These are phyloP conservation scores for Colletotrichum brevisporum DNA, from an alignment of 2,329 filamentous ascomycete species.

Conservation along the genomic window DNA sequence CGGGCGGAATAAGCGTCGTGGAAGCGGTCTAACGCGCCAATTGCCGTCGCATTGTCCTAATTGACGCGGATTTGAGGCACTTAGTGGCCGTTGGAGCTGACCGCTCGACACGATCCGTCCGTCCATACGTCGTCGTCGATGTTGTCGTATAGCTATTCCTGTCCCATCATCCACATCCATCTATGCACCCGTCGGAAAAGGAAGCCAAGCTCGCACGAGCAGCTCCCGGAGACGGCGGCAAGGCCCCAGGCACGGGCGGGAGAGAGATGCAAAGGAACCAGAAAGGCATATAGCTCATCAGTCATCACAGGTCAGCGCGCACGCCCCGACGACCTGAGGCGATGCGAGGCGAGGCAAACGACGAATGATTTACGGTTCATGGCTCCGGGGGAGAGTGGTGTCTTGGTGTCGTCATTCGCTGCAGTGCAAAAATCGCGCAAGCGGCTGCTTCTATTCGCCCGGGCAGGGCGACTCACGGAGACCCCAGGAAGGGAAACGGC, in stretches of 20 bases:
- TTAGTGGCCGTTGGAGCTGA: slow-evolving; percentile 36
- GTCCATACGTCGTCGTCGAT: neutral
- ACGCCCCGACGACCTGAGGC: slow-evolving; percentile 26
- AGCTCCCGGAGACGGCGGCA: neutral
- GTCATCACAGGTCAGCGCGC: neutral
- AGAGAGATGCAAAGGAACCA: neutral
- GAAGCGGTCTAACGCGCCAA: slow-evolving; percentile 19
- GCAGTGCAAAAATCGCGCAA: slow-evolving; percentile 39
- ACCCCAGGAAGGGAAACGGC: slow-evolving; percentile 33
- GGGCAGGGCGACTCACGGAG: slow-evolving; percentile 29
- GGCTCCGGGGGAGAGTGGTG: neutral
- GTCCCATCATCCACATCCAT: slow-evolving; percentile 28
- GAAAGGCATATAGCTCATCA: too few relatives aligned
- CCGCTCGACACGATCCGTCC: slow-evolving; percentile 20
- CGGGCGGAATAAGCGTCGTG: slow-evolving; percentile 14
- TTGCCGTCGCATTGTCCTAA: slow-evolving; percentile 24
- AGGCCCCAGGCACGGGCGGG: neutral
- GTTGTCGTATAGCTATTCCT: neutral
- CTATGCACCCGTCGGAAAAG: neutral
- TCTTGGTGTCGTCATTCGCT: slow-evolving; percentile 36
- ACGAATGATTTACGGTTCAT: slow-evolving; percentile 9
- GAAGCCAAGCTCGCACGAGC: slow-evolving; percentile 15
- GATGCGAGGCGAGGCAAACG: slow-evolving; percentile 18
- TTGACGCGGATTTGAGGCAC: slow-evolving; percentile 30
- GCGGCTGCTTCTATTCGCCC: slow-evolving; percentile 14